Evolutionary conservation across 176 grass and related monocot species (phyloP).

Genomic region (Avena eriantha): DNA sequence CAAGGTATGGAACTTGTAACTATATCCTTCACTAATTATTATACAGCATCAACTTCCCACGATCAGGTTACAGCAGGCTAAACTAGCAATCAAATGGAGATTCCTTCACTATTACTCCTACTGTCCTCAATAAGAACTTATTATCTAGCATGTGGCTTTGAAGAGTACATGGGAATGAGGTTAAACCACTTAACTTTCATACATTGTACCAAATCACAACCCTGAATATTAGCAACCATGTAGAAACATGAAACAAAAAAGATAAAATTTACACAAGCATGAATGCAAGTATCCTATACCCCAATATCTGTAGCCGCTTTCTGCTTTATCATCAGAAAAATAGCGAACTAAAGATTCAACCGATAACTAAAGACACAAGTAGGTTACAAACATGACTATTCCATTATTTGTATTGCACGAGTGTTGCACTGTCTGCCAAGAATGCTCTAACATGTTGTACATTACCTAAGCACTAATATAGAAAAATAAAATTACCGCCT

Average conservation of each 20-base stretch:
- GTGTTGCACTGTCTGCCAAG: neutral
- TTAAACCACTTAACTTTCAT: no score
- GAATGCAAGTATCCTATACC: neutral
- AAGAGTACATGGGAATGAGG: no score
- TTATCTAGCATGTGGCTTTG: no score
- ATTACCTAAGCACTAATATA: neutral
- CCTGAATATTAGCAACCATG: no score
- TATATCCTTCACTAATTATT: neutral
- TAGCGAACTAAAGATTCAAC: neutral
- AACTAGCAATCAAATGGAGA: constrained; percentile 16
- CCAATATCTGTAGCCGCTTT: neutral
- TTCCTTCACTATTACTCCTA: neutral
- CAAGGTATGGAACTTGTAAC: neutral
- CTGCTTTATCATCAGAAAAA: neutral
- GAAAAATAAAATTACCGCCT: neutral
- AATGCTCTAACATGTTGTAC: neutral
- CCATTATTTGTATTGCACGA: neutral
- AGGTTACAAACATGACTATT: neutral
- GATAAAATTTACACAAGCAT: neutral
- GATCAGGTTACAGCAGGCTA: neutral
- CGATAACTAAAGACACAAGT: neutral
- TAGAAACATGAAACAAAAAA: neutral
- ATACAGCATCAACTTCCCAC: neutral
- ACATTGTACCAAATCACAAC: no score
- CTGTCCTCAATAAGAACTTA: neutral